Conservation (phyloP, 768 basidiomycete genomes). For the Boletus barrowsii region DNA sequence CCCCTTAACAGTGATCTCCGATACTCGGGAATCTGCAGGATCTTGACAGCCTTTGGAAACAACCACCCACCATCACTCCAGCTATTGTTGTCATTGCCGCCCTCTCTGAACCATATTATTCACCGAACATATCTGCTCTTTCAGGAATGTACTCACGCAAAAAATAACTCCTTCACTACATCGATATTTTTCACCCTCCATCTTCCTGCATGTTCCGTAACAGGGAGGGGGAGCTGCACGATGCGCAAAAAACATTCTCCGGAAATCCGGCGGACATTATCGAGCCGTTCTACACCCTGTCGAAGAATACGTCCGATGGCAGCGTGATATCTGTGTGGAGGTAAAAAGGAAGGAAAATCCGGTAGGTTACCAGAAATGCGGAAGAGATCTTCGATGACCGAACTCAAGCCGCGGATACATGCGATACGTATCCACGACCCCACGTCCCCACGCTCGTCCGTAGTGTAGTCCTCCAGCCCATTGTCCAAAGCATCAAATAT, state of each 20-base stretch:
- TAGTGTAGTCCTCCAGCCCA: slow-evolving; percentile 88
- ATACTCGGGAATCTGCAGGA: slow-evolving; percentile 63
- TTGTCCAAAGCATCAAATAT: slow-evolving; percentile 56
- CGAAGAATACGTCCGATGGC: slow-evolving; percentile 72
- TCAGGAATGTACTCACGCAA: slow-evolving; percentile 37
- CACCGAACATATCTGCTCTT: background rate
- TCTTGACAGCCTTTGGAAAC: slow-evolving; percentile 67
- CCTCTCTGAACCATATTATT: slow-evolving; percentile 27
- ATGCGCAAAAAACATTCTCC: slow-evolving; percentile 59
- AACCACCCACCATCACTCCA: slow-evolving; percentile 78
- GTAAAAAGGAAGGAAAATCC: slow-evolving; percentile 57
- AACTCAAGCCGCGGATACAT: slow-evolving; percentile 64
- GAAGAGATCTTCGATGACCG: slow-evolving; percentile 52
- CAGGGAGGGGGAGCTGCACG: slow-evolving; percentile 45
- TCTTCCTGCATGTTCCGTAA: slow-evolving; percentile 33
- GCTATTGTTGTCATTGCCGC: slow-evolving; percentile 29
- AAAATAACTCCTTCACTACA: slow-evolving; percentile 53
- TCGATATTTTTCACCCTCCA: slow-evolving; percentile 53
- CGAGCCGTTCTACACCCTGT: slow-evolving; percentile 87
- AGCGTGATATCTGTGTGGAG: slow-evolving; percentile 52
- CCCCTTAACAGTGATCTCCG: slow-evolving; percentile 63
- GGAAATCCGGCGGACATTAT: slow-evolving; percentile 83
- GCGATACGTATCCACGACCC: slow-evolving; percentile 92
- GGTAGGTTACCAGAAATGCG: slow-evolving; percentile 38
- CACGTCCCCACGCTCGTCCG: slow-evolving; percentile 93